These are phyloP conservation scores for Rhizopogon parksii DNA, from an alignment of 1,284 basidiomycete genomes.

Conservation along the genomic window DNA sequence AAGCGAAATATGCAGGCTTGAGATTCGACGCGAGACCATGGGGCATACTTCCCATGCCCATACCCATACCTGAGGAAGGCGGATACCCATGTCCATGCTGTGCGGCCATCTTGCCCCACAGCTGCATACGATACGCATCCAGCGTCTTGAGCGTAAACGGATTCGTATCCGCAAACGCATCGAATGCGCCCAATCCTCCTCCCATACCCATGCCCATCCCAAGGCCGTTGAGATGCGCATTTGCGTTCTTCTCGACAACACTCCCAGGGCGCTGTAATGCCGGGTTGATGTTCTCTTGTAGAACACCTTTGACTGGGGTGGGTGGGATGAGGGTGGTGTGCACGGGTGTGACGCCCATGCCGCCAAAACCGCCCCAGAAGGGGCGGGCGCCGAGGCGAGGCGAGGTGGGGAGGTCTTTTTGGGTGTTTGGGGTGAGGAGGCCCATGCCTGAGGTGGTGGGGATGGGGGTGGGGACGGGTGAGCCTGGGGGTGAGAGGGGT, in stretches of 20 bases:
- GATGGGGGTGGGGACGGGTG: slow-evolving; percentile 23
- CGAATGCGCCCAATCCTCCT: slow-evolving; percentile 42
- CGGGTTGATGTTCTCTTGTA: slow-evolving; percentile 82
- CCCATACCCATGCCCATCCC: slow-evolving; percentile 19
- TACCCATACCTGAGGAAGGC: neutral
- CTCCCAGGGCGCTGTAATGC: slow-evolving; percentile 23
- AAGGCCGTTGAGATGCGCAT: slow-evolving; percentile 18
- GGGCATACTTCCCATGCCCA: slow-evolving; percentile 14
- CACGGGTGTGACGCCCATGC: slow-evolving; percentile 75
- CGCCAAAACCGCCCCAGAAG: slow-evolving; percentile 73
- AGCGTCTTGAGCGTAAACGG: slow-evolving; percentile 78
- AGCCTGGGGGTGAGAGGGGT: slow-evolving; percentile 30
- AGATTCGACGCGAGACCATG: slow-evolving; percentile 45
- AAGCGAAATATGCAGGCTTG: slow-evolving; percentile 51
- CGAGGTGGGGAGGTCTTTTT: slow-evolving; percentile 75
- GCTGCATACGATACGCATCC: slow-evolving; percentile 81
- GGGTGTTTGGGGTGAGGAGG: slow-evolving; percentile 66
- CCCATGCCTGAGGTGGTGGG: slow-evolving; percentile 18
- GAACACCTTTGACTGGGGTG: slow-evolving; percentile 31
- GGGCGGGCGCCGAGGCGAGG: slow-evolving; percentile 40
- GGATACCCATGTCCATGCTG: slow-evolving; percentile 21
- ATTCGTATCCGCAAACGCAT: slow-evolving; percentile 68
- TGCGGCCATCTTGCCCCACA: slow-evolving; percentile 77
- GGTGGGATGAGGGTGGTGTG: slow-evolving; percentile 75
- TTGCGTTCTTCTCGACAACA: slow-evolving; percentile 28